A percentile compares a stretch with the other conserved stretches of the same genome.
These are phyloP conservation scores for Russula griseocarnosa DNA, from an alignment of 768 basidiomycete species.

Conservation along the genomic window DNA sequence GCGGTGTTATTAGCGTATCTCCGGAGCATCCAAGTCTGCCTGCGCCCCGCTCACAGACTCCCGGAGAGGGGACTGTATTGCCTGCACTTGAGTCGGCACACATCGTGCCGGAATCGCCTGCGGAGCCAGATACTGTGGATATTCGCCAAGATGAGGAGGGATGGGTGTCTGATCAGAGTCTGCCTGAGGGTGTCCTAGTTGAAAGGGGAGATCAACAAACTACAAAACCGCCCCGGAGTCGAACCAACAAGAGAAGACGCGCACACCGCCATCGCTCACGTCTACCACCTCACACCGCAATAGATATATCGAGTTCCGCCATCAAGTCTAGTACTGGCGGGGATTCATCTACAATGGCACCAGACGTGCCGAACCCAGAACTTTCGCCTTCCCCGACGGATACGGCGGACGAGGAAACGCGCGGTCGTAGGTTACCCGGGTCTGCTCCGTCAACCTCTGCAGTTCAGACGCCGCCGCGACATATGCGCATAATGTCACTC, in stretches of 20 bases:
- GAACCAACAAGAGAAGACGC: constrained; percentile 14
- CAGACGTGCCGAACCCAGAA: not conserved
- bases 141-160: constrained; percentile 45
- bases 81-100: not conserved
- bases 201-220: not conserved
- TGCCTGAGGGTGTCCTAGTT: constrained; percentile 23
- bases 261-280: constrained; percentile 9
- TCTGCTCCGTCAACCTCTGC: constrained; percentile 21
- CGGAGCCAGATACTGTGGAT: constrained; percentile 16
- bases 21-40: not conserved
- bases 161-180: constrained; percentile 58
- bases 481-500: constrained; percentile 35
- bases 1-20: not conserved
- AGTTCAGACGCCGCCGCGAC: constrained; percentile 28
- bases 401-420: constrained; percentile 25
- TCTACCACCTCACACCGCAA: not conserved
- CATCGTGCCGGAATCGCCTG: not conserved
- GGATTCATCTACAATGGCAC: constrained; percentile 23
- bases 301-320: not conserved
- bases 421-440: constrained; percentile 26
- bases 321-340: not conserved
- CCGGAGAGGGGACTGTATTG: not conserved
- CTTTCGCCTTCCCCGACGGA: constrained; percentile 2
- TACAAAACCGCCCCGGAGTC: constrained; percentile 18
- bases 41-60: not conserved